These are phyloP conservation scores for Trichoderma aggressivum DNA, from an alignment of 2,329 filamentous ascomycete species.

Conservation along the genomic window DNA sequence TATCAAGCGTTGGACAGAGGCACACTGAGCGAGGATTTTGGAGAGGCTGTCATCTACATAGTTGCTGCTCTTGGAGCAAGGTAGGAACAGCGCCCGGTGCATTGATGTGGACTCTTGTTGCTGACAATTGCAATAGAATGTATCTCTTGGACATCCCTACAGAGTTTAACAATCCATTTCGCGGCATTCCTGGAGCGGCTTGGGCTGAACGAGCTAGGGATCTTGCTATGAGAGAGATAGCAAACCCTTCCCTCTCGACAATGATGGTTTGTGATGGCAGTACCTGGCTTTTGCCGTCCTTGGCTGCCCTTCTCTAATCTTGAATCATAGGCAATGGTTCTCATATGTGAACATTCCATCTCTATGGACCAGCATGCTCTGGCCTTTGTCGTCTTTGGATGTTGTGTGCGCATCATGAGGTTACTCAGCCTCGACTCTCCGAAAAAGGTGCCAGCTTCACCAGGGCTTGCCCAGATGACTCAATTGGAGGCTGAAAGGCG, in stretches of 20 bases:
- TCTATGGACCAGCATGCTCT: constrained; percentile 2
- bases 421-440: not conserved
- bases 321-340: constrained; percentile 3
- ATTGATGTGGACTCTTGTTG: not conserved
- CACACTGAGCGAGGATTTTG: constrained; percentile 1
- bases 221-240: constrained; percentile 1
- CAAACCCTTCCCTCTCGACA: constrained; percentile 1
- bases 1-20: constrained; percentile 3
- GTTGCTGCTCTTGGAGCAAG: constrained; percentile 7
- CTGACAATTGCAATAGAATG: not conserved
- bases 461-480: not conserved
- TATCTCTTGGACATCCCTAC: not conserved
- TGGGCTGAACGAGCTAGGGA: constrained; percentile 1
- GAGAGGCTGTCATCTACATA: constrained; percentile 6
- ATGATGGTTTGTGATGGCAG: not conserved
- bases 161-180: not conserved
- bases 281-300: not conserved
- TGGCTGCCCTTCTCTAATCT: not conserved
- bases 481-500: not conserved
- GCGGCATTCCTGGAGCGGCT: not conserved
- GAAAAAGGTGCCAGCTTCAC: not conserved
- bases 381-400: constrained; percentile 5
- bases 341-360: constrained; percentile 9
- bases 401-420: constrained; percentile 5
- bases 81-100: not conserved